Base-by-base conservation (phyloP, 106 monocot genomes). In the Iris macrosiphon region DNA sequence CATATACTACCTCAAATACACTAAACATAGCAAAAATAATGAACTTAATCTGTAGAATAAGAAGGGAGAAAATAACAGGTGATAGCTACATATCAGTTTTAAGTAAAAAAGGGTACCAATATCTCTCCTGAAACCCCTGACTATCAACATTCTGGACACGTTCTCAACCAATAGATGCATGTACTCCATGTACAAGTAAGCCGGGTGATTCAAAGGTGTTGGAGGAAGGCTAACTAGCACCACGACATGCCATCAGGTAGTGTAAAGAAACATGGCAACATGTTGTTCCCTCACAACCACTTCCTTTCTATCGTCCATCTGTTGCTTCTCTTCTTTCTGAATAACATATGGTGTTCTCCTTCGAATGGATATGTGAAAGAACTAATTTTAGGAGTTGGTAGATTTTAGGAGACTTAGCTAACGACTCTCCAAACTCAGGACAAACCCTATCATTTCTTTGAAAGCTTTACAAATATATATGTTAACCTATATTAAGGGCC, bases 181-280 rank as follows among this genome's bases (percentile, higher is more conserved):
- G 45, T 89, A 89, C 60, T 89, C 84, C 89, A 89, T 84, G 45
- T 84, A 89, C 39, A 84, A 80, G 34, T 89, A 89, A 9, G 84
- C 62, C 0, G 84, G 89, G 23, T 88, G 88, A 24, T 79, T 64
- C 48, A 73, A 24, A 0, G 88, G 88, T 8, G 88, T 82, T 0
- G 89, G 89, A 0, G 89, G 80, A 1, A 89, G 71, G 68, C 89
- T 89, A 26, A 84, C 84, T 12, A 89, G 71, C 54, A 89, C 89
- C 40, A 84, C 89, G 0, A 80, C 80, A n/a, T 2, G 89, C 84
- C 89, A 89, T 89, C 38, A 37, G 16, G 75, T 89, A 17, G 89
- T 89, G 67, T 80, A 84, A 1, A 89, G 68, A 60, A 89, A 89
- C 54, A 84, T 89, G 21, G 80, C 77, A 0, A 89, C 80, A 44